Evolutionary conservation across 2,329 filamentous ascomycete genomes (phyloP), one percentile per base, ranked within the genome.

Genomic region (Aspergillus carbonarius): DNA sequence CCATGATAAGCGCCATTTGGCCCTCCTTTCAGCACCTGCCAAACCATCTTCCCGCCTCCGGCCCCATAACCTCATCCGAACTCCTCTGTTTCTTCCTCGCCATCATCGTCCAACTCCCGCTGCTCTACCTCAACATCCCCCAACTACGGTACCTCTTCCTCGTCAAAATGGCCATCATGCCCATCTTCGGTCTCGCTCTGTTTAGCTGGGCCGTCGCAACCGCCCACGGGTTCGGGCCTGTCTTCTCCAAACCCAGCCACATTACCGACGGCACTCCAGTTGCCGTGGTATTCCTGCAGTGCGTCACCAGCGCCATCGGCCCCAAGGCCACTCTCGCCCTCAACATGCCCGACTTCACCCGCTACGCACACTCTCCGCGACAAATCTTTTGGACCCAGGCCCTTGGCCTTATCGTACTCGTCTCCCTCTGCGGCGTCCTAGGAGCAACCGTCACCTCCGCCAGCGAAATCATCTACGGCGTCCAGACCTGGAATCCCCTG

Each of bases 1-100:
- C 53, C 1, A 61, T 61, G 59, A 53, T 61, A 35, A 47, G 51
- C 39, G 59, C 59, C 52, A 61, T 61, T 47, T 61, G 59, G 59
- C 59, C 59, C 12, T 61, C 59, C 3, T 61, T 61, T 35, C 46
- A 59, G n/a, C 30, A 57, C 46, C 23, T 61, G 3, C 59, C 59
- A 3, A 59, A 61, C 23, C 42, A 59, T 4, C 47, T 61, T 4
- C 59, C 59, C 0, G 18, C 48, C 4, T 17, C 17, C 1, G 53
- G 52, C 2, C 59, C 59, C 8, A 49, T 61, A 17, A 59, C 56
- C 7, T 59, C 59, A 1, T 18, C 59, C 4, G 56, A 57, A 3
- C 53, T 61, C 7, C 59, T 61, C 8, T 59, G 56, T 35, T 61
- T 61, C 42, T 61, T 61, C 49, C 37, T 61, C n/a, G 59, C 59